A percentile compares a stretch with the other conserved stretches of the same genome.
Conservation (phyloP, 108 stramenopile genomes). For the Skeletonema potamos region DNA sequence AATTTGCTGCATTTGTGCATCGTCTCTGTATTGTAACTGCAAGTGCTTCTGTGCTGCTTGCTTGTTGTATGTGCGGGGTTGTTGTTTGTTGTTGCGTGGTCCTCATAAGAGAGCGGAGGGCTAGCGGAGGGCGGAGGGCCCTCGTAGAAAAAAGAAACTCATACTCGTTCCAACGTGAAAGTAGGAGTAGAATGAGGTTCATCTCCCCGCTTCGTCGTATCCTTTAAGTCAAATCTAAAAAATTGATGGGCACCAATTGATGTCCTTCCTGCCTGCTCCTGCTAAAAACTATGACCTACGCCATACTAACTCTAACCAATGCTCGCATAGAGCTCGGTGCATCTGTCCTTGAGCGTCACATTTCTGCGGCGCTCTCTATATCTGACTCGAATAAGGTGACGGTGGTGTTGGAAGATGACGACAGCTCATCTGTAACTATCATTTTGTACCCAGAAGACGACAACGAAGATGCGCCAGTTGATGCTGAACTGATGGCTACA, state of each 20-base stretch:
- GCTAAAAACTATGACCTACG: background rate
- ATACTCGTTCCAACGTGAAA: background rate
- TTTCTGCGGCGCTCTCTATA: slow-evolving; percentile 6
- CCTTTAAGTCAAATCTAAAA: too few species aligned
- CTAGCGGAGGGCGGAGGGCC: background rate
- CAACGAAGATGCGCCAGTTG: background rate
- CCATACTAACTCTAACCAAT: slow-evolving; percentile 1
- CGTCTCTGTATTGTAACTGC: background rate
- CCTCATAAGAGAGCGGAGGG: too few species aligned
- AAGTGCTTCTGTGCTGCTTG: too few species aligned
- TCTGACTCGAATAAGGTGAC: background rate
- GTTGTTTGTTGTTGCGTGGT: too few species aligned
- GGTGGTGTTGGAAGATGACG: background rate
- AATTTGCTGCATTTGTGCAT: background rate
- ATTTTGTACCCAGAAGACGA: slow-evolving; percentile 1
- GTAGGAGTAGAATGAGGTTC: background rate
- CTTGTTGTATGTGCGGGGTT: too few species aligned
- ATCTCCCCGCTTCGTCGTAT: too few species aligned
- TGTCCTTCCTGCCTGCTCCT: background rate
- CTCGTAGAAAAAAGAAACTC: background rate
- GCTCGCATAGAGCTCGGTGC: slow-evolving; percentile 9
- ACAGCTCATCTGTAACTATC: slow-evolving; percentile 3
- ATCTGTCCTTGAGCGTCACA: background rate
- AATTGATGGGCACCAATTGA: too few species aligned
- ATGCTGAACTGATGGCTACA: background rate